Evolutionary conservation across 257 asterid genomes (phyloP).

Genomic region (Scutellaria baicalensis): DNA sequence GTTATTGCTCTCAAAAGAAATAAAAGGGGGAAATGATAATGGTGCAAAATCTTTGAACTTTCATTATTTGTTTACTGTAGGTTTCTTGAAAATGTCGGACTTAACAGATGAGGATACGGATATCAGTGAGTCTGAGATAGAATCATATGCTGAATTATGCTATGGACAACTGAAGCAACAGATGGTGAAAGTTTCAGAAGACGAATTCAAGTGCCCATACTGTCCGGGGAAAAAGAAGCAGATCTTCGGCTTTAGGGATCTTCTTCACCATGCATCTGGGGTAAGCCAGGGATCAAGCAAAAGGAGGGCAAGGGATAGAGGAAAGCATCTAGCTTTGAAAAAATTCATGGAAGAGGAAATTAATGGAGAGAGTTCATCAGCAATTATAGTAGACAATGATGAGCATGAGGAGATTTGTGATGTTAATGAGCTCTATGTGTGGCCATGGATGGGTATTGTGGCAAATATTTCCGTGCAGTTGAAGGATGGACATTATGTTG

Average conservation of each 20-base stretch:
- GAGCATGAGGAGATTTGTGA: background rate
- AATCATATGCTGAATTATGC: constrained; percentile 27
- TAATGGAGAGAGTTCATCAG: constrained; percentile 2
- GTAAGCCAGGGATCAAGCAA: constrained; percentile 14
- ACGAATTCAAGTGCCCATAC: constrained; percentile 24
- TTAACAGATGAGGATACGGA: constrained; percentile 30
- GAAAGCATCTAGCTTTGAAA: constrained; percentile 13
- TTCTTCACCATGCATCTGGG: constrained; percentile 31
- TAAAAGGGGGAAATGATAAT: background rate
- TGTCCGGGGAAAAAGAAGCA: constrained; percentile 23
- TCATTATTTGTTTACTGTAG: constrained; percentile 1
- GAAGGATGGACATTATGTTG: constrained; percentile 23
- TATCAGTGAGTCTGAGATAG: constrained; percentile 37
- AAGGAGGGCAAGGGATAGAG: constrained; percentile 14
- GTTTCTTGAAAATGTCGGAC: constrained; percentile 22
- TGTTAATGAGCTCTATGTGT: constrained; percentile 33
- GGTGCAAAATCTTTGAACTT: background rate
- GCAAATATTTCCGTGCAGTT: constrained; percentile 31
- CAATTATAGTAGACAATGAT: background rate
- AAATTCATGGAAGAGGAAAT: background rate
- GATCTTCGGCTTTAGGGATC: constrained; percentile 18
- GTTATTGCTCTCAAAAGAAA: background rate
- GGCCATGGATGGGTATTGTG: constrained; percentile 57
- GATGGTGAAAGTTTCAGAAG: constrained; percentile 3
- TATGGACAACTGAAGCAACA: constrained; percentile 20